Evolutionary conservation across 805 yeast species (phyloP), one percentile per base, ranked within the genome.

Genomic region (Cyberlindnera sargentensis): DNA sequence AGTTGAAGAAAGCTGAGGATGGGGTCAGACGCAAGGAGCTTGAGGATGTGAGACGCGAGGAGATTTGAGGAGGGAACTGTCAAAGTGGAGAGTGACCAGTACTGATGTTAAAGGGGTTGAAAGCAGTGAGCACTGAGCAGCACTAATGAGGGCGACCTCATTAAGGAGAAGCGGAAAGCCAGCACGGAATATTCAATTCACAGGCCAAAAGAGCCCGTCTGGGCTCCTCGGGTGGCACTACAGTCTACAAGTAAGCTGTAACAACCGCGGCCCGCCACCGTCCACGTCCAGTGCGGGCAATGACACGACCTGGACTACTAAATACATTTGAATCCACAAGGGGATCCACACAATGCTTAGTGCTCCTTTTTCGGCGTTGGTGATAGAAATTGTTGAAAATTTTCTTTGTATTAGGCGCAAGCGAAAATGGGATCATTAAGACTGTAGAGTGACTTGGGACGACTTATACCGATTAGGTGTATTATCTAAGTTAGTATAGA

Each of bases 111-210:
- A 39, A n/a, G 28, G 9, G 15, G 30, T 33, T n/a, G 31, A 30
- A 15, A 15, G 20, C 20, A 15, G 20, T 15, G 20, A 15, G 20
- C 20, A 15, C 20, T 15, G 9, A 15, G 20, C 20, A 15, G 20
- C 20, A 15, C 20, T 15, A 30, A 38, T 11, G 41, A 36, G 6
- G 34, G 32, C 9, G 46, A 40, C 11, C 51, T 44, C 4, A 30
- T 37, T 6, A 51, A 48, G 6, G 39, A 41, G 29, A 56, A 57
- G 42, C 52, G 58, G 20, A 53, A 52, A 31, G 47, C 53, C 15
- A 38, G 45, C 5, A 47, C 40, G 34, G 57, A 55, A 4, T 39
- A 27, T 38, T 46, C 23, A 58, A 52, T n/a, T 51, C 50, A 26
- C 26, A 47, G 27, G 38, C 49, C 26, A 55, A 55, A 34, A 46